A percentile compares a stretch with the other conserved stretches of the same genome.
Evolutionary conservation across 192 early-diverging fungal species (phyloP).

Genomic region (Coemansia nantahalensis): DNA sequence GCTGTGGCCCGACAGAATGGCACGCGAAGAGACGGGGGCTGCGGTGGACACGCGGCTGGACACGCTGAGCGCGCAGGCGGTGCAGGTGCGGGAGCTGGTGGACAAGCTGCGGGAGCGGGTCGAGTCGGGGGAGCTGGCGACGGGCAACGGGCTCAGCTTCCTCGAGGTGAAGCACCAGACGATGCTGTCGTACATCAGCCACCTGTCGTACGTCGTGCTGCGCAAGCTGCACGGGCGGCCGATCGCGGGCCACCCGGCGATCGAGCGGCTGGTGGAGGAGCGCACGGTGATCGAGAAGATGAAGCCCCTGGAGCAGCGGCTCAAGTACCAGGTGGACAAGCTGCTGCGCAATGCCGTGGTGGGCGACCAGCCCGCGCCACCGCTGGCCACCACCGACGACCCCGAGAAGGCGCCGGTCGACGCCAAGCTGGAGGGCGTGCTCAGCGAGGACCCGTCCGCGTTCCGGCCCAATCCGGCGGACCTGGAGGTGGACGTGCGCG

Average conservation of each 20-base stretch:
- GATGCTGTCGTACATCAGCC: constrained; percentile 81
- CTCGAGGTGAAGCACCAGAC: constrained; percentile 88
- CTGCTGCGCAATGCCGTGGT: constrained; percentile 68
- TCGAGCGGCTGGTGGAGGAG: constrained; percentile 71
- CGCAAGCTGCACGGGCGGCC: constrained; percentile 74
- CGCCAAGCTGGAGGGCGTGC: constrained; percentile 50
- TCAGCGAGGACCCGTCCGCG: constrained; percentile 67
- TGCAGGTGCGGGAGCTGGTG: constrained; percentile 44
- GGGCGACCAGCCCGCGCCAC: background rate
- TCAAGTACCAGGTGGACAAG: constrained; percentile 98
- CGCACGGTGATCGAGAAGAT: constrained; percentile 90
- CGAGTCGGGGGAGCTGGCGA: constrained; percentile 58
- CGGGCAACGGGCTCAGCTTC: constrained; percentile 79
- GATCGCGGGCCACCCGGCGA: constrained; percentile 59
- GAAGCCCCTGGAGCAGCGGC: constrained; percentile 87
- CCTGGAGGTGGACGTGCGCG: constrained; percentile 48
- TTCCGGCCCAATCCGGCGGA: constrained; percentile 88
- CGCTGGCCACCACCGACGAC: constrained; percentile 29
- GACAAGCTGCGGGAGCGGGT: constrained; percentile 51
- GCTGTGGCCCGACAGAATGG: background rate
- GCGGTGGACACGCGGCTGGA: constrained; percentile 21
- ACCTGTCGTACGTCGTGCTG: constrained; percentile 72
- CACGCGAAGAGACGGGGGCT: background rate
- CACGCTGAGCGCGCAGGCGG: constrained; percentile 31
- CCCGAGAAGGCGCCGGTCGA: constrained; percentile 11